phyloP scores from a whole-genome alignment of 2,329 filamentous ascomycete genomes.

The Colletotrichum sp. region DNA sequence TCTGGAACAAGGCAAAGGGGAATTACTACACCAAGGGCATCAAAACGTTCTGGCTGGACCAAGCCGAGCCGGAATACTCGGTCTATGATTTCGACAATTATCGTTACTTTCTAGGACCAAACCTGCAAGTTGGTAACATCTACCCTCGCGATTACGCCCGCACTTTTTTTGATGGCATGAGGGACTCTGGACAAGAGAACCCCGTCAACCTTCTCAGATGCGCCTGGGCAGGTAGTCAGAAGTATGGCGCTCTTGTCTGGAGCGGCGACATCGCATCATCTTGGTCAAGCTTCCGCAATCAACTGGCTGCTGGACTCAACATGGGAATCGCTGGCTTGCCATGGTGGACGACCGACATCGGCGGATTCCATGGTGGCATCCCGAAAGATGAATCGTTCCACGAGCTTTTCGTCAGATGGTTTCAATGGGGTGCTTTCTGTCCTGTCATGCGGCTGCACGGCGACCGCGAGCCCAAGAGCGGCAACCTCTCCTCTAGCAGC shows the following conservation, averaged over 20 bases:
- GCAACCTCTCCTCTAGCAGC: not conserved
- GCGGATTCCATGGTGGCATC: conserved; percentile 71
- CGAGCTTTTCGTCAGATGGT: conserved; percentile 70
- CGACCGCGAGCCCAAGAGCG: conserved; percentile 59
- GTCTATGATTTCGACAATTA: conserved; percentile 72
- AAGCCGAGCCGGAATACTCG: conserved; percentile 70
- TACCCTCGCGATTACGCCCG: conserved; percentile 63
- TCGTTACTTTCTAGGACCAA: conserved; percentile 54
- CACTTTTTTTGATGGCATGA: conserved; percentile 64
- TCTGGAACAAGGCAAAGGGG: conserved; percentile 63
- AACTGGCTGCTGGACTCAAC: conserved; percentile 67
- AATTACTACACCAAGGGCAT: conserved; percentile 69
- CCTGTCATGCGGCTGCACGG: conserved; percentile 73
- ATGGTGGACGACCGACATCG: conserved; percentile 76
- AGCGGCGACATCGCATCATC: conserved; percentile 69
- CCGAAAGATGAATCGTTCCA: conserved; percentile 59
- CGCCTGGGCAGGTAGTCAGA: conserved; percentile 61
- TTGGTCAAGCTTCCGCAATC: conserved; percentile 63
- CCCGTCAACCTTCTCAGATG: conserved; percentile 60
- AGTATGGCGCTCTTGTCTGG: conserved; percentile 70
- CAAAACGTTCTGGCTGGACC: conserved; percentile 71
- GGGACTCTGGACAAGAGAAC: conserved; percentile 54
- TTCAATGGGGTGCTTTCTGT: conserved; percentile 71
- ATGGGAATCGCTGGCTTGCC: conserved; percentile 69
- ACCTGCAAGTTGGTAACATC: conserved; percentile 57